Evolutionary conservation across 2,329 filamentous ascomycete species (phyloP).

Genomic region (Calonectria hawksworthii): DNA sequence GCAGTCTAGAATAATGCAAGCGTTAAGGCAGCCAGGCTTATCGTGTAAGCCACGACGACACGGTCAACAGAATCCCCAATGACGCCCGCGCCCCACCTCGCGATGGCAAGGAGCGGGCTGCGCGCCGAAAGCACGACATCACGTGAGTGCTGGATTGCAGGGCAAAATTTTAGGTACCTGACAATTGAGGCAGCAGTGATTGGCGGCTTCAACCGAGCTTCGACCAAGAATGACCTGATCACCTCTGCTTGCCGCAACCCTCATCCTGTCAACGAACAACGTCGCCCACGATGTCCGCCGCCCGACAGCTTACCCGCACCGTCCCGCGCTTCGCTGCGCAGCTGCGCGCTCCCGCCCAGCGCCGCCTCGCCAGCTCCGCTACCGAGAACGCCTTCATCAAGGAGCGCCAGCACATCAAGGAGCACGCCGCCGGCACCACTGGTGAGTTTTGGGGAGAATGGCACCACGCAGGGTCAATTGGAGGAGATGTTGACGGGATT

Average conservation of each 20-base stretch:
- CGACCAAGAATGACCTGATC: constrained; percentile 51
- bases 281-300: constrained; percentile 71
- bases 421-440: constrained; percentile 87
- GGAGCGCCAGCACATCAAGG: constrained; percentile 90
- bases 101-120: constrained; percentile 27
- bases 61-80: neutral
- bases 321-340: constrained; percentile 74
- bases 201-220: constrained; percentile 53
- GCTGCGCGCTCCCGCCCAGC: constrained; percentile 73
- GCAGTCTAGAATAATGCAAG: neutral
- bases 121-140: constrained; percentile 46
- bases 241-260: constrained; percentile 45
- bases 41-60: neutral
- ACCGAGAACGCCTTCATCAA: constrained; percentile 94
- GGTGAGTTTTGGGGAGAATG: constrained; percentile 68
- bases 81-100: constrained; percentile 20
- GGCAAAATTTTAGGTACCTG: constrained; percentile 40
- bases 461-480: constrained; percentile 36
- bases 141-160: constrained; percentile 43
- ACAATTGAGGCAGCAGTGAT: constrained; percentile 50
- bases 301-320: constrained; percentile 72
- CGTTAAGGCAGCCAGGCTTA: neutral
- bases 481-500: constrained; percentile 21
- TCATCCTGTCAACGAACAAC: constrained; percentile 43
- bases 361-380: constrained; percentile 79